Evolutionary conservation across 1,284 basidiomycete species (phyloP), one percentile per base, ranked within the genome.

Genomic region (Apiotrichum porosum): DNA sequence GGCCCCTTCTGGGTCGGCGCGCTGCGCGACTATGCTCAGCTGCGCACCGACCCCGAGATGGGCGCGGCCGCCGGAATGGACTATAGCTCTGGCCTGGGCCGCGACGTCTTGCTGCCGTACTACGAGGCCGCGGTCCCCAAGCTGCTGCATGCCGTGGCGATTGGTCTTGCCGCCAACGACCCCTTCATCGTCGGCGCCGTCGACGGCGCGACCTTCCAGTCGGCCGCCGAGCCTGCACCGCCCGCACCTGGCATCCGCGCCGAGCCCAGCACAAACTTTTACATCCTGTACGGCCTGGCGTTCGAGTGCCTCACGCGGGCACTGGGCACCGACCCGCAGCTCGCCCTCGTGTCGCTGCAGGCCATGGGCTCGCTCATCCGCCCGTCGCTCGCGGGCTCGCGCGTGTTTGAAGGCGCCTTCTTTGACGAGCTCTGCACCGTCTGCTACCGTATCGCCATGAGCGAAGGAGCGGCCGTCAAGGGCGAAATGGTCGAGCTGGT

Each of bases 91-190:
- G 91, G 85, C 42, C 77, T 97, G 14, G 90, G 90, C 3, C 84
- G 88, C 56, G 92, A 95, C 56, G 88, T 95, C 4, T 76, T 95
- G 3, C 73, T 97, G 37, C 93, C 91, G 87, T 95, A 93, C 68
- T 97, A 95, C 63, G 78, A 84, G 30, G 80, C 82, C 28, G 81
- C 91, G 1, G 95, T 92, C 83, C 76, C 83, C 0, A 80, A 83
- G 44, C 86, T 97, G 52, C 76, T 98, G 4, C 85, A 91, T 60
- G 95, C 95, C 3, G 80, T 94, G 1, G 85, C 88, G 0, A 83
- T 82, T 2, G 79, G 84, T 2, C 88, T 97, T 82, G 79, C 85
- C 49, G 75, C 76, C 2, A 77, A 79, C 34, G 86, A 92, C 59
- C 77, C 81, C 0, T 76, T 81, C 57, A 80, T 92, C 12, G 69